These are phyloP conservation scores for Triticum turgidum DNA, from an alignment of 176 grass and related monocot species.

Conservation along the genomic window DNA sequence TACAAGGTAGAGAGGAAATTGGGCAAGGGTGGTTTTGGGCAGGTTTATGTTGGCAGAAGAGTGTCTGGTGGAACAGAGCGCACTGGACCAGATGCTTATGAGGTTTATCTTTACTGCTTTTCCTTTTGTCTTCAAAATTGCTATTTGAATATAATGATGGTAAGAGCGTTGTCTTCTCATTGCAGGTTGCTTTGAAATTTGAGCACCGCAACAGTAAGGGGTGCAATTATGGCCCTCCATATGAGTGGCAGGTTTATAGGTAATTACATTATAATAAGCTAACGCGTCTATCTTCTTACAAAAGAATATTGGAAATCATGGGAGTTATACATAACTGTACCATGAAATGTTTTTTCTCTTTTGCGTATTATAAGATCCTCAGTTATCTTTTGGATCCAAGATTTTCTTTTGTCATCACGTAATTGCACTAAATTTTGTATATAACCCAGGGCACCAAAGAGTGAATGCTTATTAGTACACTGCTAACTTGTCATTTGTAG, in stretches of 20 bases:
- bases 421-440: background rate
- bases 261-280: slow-evolving; percentile 46
- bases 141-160: slow-evolving; percentile 17
- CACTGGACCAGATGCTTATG: slow-evolving; percentile 70
- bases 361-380: background rate
- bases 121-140: background rate
- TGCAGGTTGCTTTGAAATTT: slow-evolving; percentile 96
- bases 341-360: background rate
- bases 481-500: background rate
- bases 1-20: slow-evolving; percentile 94
- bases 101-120: slow-evolving; percentile 42
- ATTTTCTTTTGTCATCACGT: background rate
- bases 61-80: slow-evolving; percentile 71
- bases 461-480: background rate
- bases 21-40: slow-evolving; percentile 97
- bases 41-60: slow-evolving; percentile 95
- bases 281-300: background rate
- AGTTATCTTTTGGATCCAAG: slow-evolving; percentile 15
- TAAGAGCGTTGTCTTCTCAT: slow-evolving; percentile 6
- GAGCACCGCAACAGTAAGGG: slow-evolving; percentile 98
- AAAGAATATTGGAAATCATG: slow-evolving; percentile 10
- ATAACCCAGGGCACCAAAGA: background rate
- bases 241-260: slow-evolving; percentile 99
- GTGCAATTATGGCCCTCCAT: slow-evolving; percentile 95
- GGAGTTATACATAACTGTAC: slow-evolving; percentile 18